Base-by-base conservation (phyloP, 306 rosid species). In the Arachis stenosperma region DNA sequence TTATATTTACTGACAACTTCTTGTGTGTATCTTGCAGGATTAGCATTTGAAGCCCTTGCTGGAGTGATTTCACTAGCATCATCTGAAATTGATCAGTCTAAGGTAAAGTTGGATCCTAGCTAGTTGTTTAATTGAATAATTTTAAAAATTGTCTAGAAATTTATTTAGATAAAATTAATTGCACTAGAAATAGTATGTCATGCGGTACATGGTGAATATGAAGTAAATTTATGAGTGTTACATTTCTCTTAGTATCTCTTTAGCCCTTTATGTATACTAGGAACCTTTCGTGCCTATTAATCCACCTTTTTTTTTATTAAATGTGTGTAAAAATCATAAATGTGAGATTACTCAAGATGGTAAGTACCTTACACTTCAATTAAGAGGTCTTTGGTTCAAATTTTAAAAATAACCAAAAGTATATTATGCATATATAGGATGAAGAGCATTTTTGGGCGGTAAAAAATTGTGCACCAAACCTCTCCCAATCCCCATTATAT, bases 21-120 rank as follows among this genome's bases (percentile, higher is more conserved):
- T 7, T 65, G 53, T 14, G 27, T 62, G 56, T 59, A 37, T 73
- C 62, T 78, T 75, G 65, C 90, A 72, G 82, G 99, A 71, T 86
- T 95, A 79, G 99, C 99, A 10, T 83, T 95, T 77, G 97, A 95
- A 92, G 88, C 98, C 8, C 92, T 95, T 73, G 92, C 96, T 74
- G 97, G 93, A 82, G 93, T 90, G 70, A 57, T 95, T 71, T 84
- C 96, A 66, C 88, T 95, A 59, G 86, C 98, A 48, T 88, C 98
- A 46, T 86, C 97, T 30, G 98, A 92, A 69, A 81, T 95, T 77
- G 96, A 92, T 65, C 93, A 82, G 56, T 80, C 84, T 39, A 72
- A 80, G 97, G 99, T 95, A 84, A 68, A 65, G 67, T 63, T 44
- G 64, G 48, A 56, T 65, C 82, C 81, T 14, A 54, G 40, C 11